Percentiles rank a stretch among this genome's conserved stretches.
phyloP scores from a whole-genome alignment of 192 early-diverging fungal species.

The Coemansia sp. region DNA sequence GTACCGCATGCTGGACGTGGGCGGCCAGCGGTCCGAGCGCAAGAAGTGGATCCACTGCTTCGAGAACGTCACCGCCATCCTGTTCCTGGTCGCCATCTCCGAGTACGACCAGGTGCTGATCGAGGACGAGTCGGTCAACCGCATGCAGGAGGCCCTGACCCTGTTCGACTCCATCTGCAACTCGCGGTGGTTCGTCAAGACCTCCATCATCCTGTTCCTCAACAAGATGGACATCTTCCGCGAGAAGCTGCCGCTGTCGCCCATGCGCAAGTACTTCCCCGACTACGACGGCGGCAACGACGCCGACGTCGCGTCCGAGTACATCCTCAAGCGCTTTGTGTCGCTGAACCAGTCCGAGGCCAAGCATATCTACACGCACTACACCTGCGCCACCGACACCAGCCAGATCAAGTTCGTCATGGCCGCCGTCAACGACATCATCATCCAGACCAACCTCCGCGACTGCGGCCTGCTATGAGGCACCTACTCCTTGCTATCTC shows the following conservation, averaged over 20 bases:
- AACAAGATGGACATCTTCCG: slow-evolving; percentile 98
- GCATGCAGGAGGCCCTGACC: slow-evolving; percentile 93
- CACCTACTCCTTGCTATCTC: no score
- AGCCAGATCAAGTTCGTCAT: slow-evolving; percentile 85
- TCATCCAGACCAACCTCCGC: slow-evolving; percentile 79
- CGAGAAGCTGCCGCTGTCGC: slow-evolving; percentile 79
- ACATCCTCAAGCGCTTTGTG: slow-evolving; percentile 77
- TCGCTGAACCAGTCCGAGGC: slow-evolving; percentile 70
- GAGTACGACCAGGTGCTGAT: slow-evolving; percentile 95
- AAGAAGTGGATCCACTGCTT: slow-evolving; percentile 99
- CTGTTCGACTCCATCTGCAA: slow-evolving; percentile 98
- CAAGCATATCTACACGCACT: slow-evolving; percentile 86
- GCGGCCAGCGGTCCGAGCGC: slow-evolving; percentile 95
- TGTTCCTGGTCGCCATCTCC: slow-evolving; percentile 92
- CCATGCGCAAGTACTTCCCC: slow-evolving; percentile 84
- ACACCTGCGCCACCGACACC: slow-evolving; percentile 85
- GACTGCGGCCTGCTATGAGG: slow-evolving; percentile 74
- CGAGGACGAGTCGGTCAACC: slow-evolving; percentile 95
- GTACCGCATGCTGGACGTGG: slow-evolving; percentile 97
- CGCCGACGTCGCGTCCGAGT: slow-evolving; percentile 73
- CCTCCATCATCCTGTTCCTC: slow-evolving; percentile 96
- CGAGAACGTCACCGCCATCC: slow-evolving; percentile 92
- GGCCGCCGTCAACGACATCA: slow-evolving; percentile 86
- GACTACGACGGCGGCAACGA: slow-evolving; percentile 78
- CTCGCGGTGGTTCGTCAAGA: slow-evolving; percentile 93